These are phyloP conservation scores for Hypoxylon sp. DNA, from an alignment of 2,329 filamentous ascomycete species.

Conservation along the genomic window DNA sequence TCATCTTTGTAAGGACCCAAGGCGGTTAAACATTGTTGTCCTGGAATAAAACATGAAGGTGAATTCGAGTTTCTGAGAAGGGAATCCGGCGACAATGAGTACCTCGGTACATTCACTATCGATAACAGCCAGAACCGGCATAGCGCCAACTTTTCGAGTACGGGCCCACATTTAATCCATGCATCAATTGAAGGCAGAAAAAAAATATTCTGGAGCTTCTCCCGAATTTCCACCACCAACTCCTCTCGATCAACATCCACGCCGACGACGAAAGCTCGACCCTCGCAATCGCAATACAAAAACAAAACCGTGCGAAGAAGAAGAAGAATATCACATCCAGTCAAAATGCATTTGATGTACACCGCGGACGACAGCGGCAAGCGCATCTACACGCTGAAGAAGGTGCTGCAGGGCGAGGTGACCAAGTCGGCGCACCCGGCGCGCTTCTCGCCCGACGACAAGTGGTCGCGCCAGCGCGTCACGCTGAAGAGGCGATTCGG, in stretches of 20 bases:
- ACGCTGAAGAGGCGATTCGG: slow-evolving; percentile 94
- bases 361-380: slow-evolving; percentile 83
- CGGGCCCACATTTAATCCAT: slow-evolving; percentile 14
- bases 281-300: background rate
- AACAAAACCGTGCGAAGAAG: background rate
- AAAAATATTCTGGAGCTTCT: slow-evolving; percentile 24
- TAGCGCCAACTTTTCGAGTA: background rate
- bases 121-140: background rate
- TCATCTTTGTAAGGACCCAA: no score
- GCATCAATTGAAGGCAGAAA: slow-evolving; percentile 30
- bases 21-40: no score
- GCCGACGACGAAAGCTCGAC: no score
- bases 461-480: slow-evolving; percentile 96
- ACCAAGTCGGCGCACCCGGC: slow-evolving; percentile 97
- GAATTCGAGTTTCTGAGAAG: no score
- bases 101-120: background rate
- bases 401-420: slow-evolving; percentile 82
- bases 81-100: no score
- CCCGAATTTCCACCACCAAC: slow-evolving; percentile 9
- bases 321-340: slow-evolving; percentile 10
- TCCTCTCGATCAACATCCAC: background rate
- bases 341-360: slow-evolving; percentile 75
- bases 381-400: slow-evolving; percentile 94
- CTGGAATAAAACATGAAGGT: no score
- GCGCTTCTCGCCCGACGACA: slow-evolving; percentile 97